Evolutionary conservation across 208 protist genomes (phyloP), one percentile per base, ranked within the genome.

Genomic region (Polymyxa betae): DNA sequence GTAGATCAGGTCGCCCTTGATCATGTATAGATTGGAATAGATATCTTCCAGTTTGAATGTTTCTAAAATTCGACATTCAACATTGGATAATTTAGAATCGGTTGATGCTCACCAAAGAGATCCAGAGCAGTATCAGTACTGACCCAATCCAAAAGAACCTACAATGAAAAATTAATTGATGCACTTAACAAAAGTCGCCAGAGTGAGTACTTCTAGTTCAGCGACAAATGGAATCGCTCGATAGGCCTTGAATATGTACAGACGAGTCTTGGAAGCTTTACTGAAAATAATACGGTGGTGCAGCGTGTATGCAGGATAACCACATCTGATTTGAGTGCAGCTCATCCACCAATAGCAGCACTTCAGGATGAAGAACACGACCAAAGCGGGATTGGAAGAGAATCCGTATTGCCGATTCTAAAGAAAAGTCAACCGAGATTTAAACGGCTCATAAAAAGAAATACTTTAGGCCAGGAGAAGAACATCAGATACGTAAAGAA

Each of bases 11-110:
- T 82, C 16, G n/a, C 72, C 72, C 40, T 82, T 82, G n/a, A 82
- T 82, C 10, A 45, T 82, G 72, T 82, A 82, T 43, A 82, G 72
- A n/a, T 82, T 82, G 5, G 72, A 35, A 43, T 82, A 82, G n/a
- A 82, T 82, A 43, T 82, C 72, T 43, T 82, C 72, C 5, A 82
- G 72, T 43, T 82, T 82, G 40, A 82, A 82, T n/a, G 72, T 82
- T 35, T 82, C 72, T 82, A 43, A 35, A 35, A 35, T 82, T 82
- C 35, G 12, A 43, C n/a, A 5, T 82, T 82, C 5, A 35, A 82
- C 5, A 35, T 35, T 35, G 16, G 35, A 82, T 35, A 38, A 5
- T 45, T 20, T 12, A 35, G 72, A 82, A n/a, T 20, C 16, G 10
- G 72, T 35, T 38, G 12, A 5, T 38, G 12, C n/a, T 20, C 5